Evolutionary conservation across 139 green algal genomes (phyloP).

Genomic region (Coelastrella sp.): DNA sequence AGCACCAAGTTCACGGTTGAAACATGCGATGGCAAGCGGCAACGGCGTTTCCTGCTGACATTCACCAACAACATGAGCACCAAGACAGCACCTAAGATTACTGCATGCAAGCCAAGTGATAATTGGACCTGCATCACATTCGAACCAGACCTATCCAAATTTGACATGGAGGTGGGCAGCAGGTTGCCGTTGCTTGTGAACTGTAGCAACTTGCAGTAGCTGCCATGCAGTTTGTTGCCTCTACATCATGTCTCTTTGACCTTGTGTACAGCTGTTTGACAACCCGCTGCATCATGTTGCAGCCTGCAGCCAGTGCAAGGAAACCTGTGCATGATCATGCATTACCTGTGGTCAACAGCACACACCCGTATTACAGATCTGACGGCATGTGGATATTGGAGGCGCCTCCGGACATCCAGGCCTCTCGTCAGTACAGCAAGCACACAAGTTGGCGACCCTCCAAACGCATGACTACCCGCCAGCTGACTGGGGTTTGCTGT

Average conservation of each 20-base stretch:
- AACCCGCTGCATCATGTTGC: too few relatives aligned
- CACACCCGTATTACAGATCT: too few relatives aligned
- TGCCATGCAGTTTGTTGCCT: background rate
- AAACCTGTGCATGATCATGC: too few relatives aligned
- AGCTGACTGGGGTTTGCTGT: background rate
- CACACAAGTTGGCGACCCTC: too few relatives aligned
- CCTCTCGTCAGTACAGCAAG: too few relatives aligned
- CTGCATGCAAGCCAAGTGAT: constrained; percentile 87
- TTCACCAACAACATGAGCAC: constrained; percentile 88
- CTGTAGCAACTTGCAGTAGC: background rate
- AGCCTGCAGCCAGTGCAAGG: too few relatives aligned
- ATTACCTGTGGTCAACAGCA: too few relatives aligned
- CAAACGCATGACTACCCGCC: too few relatives aligned
- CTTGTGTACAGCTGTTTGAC: too few relatives aligned
- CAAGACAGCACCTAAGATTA: constrained; percentile 85
- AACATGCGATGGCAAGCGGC: constrained; percentile 91
- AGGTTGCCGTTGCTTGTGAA: background rate
- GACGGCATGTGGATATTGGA: too few relatives aligned
- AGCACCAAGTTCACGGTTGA: constrained; percentile 97
- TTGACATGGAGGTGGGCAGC: constrained; percentile 83
- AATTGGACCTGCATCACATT: constrained; percentile 99
- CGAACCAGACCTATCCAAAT: constrained; percentile 95
- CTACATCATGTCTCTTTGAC: too few relatives aligned
- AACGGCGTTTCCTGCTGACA: constrained; percentile 89
- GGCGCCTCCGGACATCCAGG: too few relatives aligned